Percentiles rank a stretch among this genome's conserved stretches.
Conservation (phyloP, 176 grass and related monocot genomes). For the Triticum dicoccoides region DNA sequence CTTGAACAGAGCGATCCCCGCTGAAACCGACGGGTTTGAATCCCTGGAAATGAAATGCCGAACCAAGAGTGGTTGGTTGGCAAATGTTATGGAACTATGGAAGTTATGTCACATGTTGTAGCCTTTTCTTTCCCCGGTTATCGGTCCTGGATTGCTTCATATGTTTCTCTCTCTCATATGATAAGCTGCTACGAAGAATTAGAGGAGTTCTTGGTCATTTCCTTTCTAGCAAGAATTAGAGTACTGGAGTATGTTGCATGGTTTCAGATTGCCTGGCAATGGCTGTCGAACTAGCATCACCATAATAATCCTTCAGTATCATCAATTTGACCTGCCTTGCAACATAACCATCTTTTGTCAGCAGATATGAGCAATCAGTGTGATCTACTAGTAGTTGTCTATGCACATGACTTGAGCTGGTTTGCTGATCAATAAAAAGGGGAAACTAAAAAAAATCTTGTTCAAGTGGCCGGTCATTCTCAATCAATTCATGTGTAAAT, state of each 20-base stretch:
- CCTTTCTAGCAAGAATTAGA: not conserved
- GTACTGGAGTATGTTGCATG: not conserved
- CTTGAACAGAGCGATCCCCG: not conserved
- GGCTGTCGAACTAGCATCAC: not conserved
- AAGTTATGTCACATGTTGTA: not conserved
- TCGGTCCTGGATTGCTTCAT: not conserved
- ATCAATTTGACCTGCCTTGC: not conserved
- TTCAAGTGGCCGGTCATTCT: not conserved
- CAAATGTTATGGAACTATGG: conserved; percentile 9
- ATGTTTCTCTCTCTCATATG: not conserved
- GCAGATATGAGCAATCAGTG: not conserved
- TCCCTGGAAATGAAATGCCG: not conserved
- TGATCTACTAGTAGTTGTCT: not conserved
- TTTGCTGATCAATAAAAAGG: not conserved
- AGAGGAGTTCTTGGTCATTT: not conserved
- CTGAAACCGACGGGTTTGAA: conserved; percentile 2
- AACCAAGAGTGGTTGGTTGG: not conserved
- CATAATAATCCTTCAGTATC: not conserved
- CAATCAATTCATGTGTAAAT: not conserved
- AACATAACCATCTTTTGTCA: not conserved
- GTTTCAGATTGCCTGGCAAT: not conserved
- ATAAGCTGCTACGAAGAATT: not conserved
- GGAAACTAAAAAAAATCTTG: not conserved
- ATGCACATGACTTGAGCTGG: not conserved
- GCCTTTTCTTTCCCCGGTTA: not conserved